Evolutionary conservation across 1,139 yeast species (phyloP).

Genomic region (Yamadazyma kanchanaburiensis): DNA sequence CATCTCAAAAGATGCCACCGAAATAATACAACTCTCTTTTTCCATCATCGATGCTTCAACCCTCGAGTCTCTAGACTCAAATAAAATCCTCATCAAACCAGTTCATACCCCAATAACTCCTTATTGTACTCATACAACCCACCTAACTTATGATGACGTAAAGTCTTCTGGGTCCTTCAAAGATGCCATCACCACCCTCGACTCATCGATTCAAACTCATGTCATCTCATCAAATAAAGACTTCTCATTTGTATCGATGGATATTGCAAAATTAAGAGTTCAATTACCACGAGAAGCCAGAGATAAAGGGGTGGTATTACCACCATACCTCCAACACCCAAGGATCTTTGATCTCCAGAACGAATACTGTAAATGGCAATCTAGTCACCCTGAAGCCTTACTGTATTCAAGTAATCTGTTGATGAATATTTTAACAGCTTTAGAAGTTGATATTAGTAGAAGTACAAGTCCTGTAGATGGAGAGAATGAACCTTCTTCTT

Average conservation of each 20-base stretch:
- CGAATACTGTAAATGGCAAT: slow-evolving; percentile 73
- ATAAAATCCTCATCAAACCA: slow-evolving; percentile 56
- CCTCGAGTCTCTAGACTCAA: slow-evolving; percentile 32
- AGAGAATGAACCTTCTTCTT: slow-evolving; percentile 1
- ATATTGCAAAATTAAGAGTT: slow-evolving; percentile 69
- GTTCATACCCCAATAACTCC: slow-evolving; percentile 67
- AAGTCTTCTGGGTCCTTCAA: slow-evolving; percentile 51
- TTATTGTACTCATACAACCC: slow-evolving; percentile 50
- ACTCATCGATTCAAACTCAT: slow-evolving; percentile 43
- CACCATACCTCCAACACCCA: slow-evolving; percentile 74
- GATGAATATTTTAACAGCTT: slow-evolving; percentile 53
- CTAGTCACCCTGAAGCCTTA: slow-evolving; percentile 55
- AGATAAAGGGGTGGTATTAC: slow-evolving; percentile 69
- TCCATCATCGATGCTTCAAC: slow-evolving; percentile 38
- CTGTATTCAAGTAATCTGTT: slow-evolving; percentile 50
- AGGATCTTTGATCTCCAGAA: slow-evolving; percentile 70
- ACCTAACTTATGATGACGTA: slow-evolving; percentile 63
- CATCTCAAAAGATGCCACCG: slow-evolving; percentile 62
- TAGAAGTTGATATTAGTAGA: slow-evolving; percentile 47
- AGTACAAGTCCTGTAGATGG: slow-evolving; percentile 8
- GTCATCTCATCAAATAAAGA: slow-evolving; percentile 43
- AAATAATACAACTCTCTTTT: slow-evolving; percentile 70
- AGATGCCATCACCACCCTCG: slow-evolving; percentile 58
- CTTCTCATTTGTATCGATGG: slow-evolving; percentile 66
- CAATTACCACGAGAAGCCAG: slow-evolving; percentile 79